Percentiles rank a stretch among this genome's conserved stretches.
phyloP scores from a whole-genome alignment of 1,139 yeast genomes.

The Candida frijolesensis region DNA sequence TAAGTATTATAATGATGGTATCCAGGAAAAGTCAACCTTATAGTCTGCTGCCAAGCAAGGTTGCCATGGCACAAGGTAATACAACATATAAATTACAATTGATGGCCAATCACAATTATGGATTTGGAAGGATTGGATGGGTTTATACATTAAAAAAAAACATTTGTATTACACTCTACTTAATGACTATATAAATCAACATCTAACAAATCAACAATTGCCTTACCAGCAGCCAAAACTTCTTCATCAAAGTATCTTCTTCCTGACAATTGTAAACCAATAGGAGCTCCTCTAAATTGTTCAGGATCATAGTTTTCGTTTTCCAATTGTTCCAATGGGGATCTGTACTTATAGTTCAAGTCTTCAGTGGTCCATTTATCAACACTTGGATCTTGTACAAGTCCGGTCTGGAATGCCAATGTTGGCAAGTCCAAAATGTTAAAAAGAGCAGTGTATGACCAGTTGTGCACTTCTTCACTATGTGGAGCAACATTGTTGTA shows the following conservation, averaged over 20 bases:
- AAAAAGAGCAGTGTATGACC: slow-evolving; percentile 77
- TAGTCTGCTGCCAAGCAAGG: too few species aligned
- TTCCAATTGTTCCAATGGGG: slow-evolving; percentile 47
- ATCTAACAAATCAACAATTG: slow-evolving; percentile 30
- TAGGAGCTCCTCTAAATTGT: slow-evolving; percentile 40
- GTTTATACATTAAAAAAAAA: too few species aligned
- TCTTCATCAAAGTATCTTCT: slow-evolving; percentile 45
- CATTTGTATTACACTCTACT: background rate
- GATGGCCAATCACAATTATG: too few species aligned
- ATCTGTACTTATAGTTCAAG: slow-evolving; percentile 34
- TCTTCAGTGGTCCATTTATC: slow-evolving; percentile 44
- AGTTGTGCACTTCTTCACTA: slow-evolving; percentile 63
- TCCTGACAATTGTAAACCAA: slow-evolving; percentile 44
- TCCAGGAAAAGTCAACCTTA: too few species aligned
- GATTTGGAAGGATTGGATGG: too few species aligned
- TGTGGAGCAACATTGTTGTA: slow-evolving; percentile 75
- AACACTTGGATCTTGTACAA: slow-evolving; percentile 53
- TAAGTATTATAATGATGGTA: too few species aligned
- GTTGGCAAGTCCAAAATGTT: slow-evolving; percentile 67
- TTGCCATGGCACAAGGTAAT: too few species aligned
- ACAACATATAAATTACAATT: too few species aligned
- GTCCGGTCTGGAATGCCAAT: slow-evolving; percentile 61
- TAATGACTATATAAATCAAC: slow-evolving; percentile 21
- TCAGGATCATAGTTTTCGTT: slow-evolving; percentile 35
- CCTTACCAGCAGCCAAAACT: slow-evolving; percentile 42